Evolutionary conservation across 768 basidiomycete species (phyloP), one percentile per base, ranked within the genome.

Genomic region (Dictyophora rubrovolvata): DNA sequence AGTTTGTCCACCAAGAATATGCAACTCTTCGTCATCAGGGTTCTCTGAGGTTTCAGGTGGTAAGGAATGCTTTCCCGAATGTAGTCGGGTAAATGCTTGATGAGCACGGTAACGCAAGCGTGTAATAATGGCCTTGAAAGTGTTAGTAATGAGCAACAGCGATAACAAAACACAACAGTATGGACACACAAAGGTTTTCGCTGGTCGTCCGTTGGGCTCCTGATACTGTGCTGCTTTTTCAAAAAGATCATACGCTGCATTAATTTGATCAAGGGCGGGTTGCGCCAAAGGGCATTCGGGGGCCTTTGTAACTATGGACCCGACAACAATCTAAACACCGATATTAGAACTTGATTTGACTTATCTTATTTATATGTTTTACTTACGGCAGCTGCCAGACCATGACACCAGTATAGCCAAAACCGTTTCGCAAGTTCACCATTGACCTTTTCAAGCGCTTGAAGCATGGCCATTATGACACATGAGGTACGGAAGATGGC

Each of bases 391-490:
- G 57, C 57, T 34, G 57, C 57, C 49, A 59, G 37, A 16, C 57
- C 57, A 37, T 59, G 57, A 34, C 57, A 59, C 57, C 57, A 59
- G 36, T 59, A 59, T 6, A 59, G 33, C 57, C 57, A 59, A 37
- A 59, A 59, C 4, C 57, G 57, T 59, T 59, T 59, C 16, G 57
- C 57, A 46, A 59, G 57, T 11, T 59, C 57, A 2, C 57, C 57
- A 36, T 59, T 59, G 2, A 59, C 57, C 8, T 35, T 48, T 20
- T 59, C 57, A 50, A 59, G n/a, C n/a, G 57, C 57, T 50, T 59
- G 57, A 18, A 59, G 33, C 57, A 59, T 59, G 33, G 57, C 57
- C 49, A 59, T 34, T 22, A 59, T 59, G 20, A 59, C 57, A 22
- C 57, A 59, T 17, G 57, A 59, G 16, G 16, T 51, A 7, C 57